Evolutionary conservation across 495 filamentous ascomycete species (phyloP).

Genomic region (Pyrenula aspistea): DNA sequence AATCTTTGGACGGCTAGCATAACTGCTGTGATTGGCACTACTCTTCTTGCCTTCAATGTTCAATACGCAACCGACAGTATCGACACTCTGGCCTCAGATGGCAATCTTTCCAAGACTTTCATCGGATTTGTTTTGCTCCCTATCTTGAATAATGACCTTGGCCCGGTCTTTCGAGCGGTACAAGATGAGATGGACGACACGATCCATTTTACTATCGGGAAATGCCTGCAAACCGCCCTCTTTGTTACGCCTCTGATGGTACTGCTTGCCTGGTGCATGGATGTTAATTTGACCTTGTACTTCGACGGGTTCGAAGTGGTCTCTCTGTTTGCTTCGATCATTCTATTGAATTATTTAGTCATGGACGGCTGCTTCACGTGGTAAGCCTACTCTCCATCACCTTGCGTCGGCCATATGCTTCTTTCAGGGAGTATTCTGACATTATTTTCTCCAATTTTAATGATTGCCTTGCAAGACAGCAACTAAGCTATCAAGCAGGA

Average conservation of each 20-base stretch:
- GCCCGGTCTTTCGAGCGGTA: slow-evolving; percentile 74
- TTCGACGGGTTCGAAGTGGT: slow-evolving; percentile 79
- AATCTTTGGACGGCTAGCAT: slow-evolving; percentile 54
- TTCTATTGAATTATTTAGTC: slow-evolving; percentile 77
- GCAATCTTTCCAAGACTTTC: slow-evolving; percentile 58
- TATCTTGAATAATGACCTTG: slow-evolving; percentile 83
- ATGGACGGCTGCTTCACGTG: no score
- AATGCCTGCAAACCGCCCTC: slow-evolving; percentile 77
- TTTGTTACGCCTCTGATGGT: slow-evolving; percentile 67
- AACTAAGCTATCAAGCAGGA: no score
- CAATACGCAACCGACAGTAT: slow-evolving; percentile 84
- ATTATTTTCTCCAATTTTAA: no score
- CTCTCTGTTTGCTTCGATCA: slow-evolving; percentile 63
- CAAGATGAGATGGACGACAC: slow-evolving; percentile 92
- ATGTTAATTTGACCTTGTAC: slow-evolving; percentile 56
- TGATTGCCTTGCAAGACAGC: no score
- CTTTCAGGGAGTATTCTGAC: no score
- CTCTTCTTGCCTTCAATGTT: slow-evolving; percentile 73
- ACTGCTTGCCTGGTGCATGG: slow-evolving; percentile 72
- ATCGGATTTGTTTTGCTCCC: slow-evolving; percentile 75
- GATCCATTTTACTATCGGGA: slow-evolving; percentile 74
- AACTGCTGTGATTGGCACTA: slow-evolving; percentile 59
- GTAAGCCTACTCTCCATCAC: no score
- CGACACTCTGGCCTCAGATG: slow-evolving; percentile 46
- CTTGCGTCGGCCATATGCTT: no score